Conservation (phyloP, 164 flowering plant species). For the Aristolochia contorta region DNA sequence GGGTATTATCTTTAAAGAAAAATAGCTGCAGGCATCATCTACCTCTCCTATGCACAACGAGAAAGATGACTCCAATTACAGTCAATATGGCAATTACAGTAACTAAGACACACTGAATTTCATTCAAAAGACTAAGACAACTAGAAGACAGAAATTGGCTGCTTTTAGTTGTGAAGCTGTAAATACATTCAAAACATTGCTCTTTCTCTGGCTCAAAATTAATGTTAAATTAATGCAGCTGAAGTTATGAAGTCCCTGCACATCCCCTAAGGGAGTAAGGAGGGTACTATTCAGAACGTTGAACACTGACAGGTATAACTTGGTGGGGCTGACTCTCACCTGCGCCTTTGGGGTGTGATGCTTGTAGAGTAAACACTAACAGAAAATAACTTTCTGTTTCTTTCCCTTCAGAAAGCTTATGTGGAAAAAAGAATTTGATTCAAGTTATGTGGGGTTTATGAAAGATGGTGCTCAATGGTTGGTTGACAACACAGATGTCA, state of each 20-base stretch:
- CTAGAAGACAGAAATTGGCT: not conserved
- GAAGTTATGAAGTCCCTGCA: constrained; percentile 62
- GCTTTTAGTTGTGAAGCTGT: not conserved
- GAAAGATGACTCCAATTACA: no score
- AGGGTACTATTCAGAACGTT: constrained; percentile 80
- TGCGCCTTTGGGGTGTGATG: not conserved
- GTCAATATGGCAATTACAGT: no score
- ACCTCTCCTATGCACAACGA: no score
- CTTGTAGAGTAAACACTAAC: not conserved
- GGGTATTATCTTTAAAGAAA: no score
- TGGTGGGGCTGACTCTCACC: not conserved
- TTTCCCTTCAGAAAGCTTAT: constrained; percentile 52
- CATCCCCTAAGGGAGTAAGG: constrained; percentile 60
- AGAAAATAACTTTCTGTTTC: not conserved
- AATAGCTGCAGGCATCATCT: no score
- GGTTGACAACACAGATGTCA: constrained; percentile 83
- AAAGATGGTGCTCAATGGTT: constrained; percentile 91
- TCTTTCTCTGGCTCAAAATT: not conserved
- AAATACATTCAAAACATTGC: no score
- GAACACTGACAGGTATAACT: constrained; percentile 68
- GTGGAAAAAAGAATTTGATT: constrained; percentile 67
- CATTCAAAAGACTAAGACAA: not conserved
- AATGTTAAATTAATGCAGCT: constrained; percentile 24
- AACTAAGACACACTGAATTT: no score
- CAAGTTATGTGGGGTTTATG: constrained; percentile 88